Percentiles rank a stretch among this genome's conserved stretches.
Evolutionary conservation across 2,329 filamentous ascomycete genomes (phyloP).

Genomic region (Sphaerulina populicola): DNA sequence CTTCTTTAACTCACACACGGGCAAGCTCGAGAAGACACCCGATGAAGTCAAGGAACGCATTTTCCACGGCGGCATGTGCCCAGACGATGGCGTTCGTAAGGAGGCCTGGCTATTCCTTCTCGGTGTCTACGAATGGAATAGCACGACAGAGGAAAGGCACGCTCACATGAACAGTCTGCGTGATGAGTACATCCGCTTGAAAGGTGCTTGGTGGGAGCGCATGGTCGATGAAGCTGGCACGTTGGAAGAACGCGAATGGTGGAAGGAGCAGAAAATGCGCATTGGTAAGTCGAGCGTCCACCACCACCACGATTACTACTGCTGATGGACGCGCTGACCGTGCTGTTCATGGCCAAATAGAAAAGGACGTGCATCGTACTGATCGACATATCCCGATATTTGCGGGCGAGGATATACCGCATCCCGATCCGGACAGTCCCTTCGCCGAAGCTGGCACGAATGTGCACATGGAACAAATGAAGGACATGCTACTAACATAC

Average conservation of each 20-base stretch:
- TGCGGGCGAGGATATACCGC: constrained; percentile 88
- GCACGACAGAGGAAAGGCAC: constrained; percentile 73
- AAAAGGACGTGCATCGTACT: constrained; percentile 97
- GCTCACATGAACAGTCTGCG: constrained; percentile 74
- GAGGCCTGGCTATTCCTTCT: constrained; percentile 94
- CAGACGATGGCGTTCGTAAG: constrained; percentile 85
- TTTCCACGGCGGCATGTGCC: constrained; percentile 84
- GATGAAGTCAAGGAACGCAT: constrained; percentile 97
- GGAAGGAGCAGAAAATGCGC: constrained; percentile 84
- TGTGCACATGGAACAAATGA: constrained; percentile 96
- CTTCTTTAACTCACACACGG: constrained; percentile 72
- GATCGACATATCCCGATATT: constrained; percentile 94
- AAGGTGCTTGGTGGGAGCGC: constrained; percentile 92
- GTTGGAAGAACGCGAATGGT: constrained; percentile 82
- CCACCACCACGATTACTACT: constrained; percentile 13
- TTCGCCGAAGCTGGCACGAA: constrained; percentile 92
- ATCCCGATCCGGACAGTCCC: constrained; percentile 90
- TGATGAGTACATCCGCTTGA: constrained; percentile 89
- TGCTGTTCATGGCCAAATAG: constrained; percentile 50
- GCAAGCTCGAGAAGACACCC: constrained; percentile 66
- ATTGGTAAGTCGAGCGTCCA: constrained; percentile 61
- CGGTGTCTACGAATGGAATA: constrained; percentile 89
- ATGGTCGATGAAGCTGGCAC: constrained; percentile 75
- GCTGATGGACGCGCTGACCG: constrained; percentile 36
- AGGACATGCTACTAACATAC: constrained; percentile 97